phyloP scores from a whole-genome alignment of 305 asterid genomes.

The Solanum hybrid region DNA sequence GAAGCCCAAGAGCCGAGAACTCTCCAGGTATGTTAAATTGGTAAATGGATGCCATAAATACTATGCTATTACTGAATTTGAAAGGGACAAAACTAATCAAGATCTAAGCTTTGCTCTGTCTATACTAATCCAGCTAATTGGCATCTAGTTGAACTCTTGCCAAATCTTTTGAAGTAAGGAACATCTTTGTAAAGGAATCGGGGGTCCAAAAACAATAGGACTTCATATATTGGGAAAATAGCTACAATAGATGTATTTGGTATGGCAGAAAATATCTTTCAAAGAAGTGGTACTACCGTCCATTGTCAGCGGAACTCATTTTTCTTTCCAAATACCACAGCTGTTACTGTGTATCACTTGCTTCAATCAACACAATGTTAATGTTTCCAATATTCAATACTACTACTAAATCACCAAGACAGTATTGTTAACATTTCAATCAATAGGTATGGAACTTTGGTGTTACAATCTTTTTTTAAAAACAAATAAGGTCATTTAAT shows the following conservation, averaged over 20 bases:
- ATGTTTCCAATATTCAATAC: background rate
- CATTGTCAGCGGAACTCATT: background rate
- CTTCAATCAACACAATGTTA: background rate
- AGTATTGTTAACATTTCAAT: background rate
- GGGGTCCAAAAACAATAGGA: background rate
- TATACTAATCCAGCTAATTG: background rate
- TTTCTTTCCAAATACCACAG: background rate
- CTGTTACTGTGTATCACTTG: background rate
- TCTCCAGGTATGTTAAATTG: constrained; percentile 55
- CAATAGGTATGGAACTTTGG: background rate
- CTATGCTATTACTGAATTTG: background rate
- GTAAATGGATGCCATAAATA: background rate
- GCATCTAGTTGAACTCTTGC: background rate
- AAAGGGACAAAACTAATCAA: background rate
- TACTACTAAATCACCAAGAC: background rate
- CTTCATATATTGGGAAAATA: background rate
- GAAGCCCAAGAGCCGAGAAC: constrained; percentile 98
- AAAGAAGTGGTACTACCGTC: background rate
- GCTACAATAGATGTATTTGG: background rate
- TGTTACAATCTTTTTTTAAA: background rate
- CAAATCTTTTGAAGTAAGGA: background rate
- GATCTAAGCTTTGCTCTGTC: background rate
- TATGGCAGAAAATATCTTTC: constrained; percentile 1
- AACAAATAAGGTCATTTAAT: background rate
- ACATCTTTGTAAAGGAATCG: background rate